phyloP scores from a whole-genome alignment of 192 early-diverging fungal genomes.

The Phlyctochytrium bullatum region DNA sequence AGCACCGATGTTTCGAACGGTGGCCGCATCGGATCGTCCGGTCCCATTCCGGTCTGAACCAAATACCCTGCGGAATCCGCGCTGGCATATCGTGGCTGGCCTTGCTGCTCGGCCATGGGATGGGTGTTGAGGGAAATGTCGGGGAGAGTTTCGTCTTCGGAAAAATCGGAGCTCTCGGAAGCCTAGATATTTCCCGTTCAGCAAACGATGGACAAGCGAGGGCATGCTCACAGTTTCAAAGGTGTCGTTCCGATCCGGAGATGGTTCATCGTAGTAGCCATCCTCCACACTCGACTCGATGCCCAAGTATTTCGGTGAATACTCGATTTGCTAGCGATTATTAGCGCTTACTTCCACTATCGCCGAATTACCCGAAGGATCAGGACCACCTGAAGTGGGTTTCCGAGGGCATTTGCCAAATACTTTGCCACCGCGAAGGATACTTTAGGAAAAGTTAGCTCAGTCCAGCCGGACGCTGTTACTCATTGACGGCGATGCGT shows the following conservation, averaged over 20 bases:
- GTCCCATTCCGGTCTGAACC: conserved; percentile 18
- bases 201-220: too few relatives aligned
- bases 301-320: too few relatives aligned
- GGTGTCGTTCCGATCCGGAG: too few relatives aligned
- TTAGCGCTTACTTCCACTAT: not conserved
- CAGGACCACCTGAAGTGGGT: not conserved
- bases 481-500: too few relatives aligned
- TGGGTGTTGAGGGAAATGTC: too few relatives aligned
- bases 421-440: conserved; percentile 3
- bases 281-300: too few relatives aligned
- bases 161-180: not conserved
- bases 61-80: conserved; percentile 48
- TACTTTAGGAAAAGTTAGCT: not conserved
- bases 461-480: too few relatives aligned
- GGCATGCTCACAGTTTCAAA: too few relatives aligned
- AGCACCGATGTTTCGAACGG: conserved; percentile 49
- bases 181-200: too few relatives aligned
- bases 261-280: too few relatives aligned
- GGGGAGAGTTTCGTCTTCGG: not conserved
- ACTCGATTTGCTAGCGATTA: conserved; percentile 4
- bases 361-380: not conserved
- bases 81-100: not conserved
- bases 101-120: too few relatives aligned
- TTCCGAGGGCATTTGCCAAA: conserved; percentile 9
- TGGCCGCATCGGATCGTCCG: conserved; percentile 42